Evolutionary conservation across 805 yeast species (phyloP).

Genomic region (Sugiyamaella mastotermitis): DNA sequence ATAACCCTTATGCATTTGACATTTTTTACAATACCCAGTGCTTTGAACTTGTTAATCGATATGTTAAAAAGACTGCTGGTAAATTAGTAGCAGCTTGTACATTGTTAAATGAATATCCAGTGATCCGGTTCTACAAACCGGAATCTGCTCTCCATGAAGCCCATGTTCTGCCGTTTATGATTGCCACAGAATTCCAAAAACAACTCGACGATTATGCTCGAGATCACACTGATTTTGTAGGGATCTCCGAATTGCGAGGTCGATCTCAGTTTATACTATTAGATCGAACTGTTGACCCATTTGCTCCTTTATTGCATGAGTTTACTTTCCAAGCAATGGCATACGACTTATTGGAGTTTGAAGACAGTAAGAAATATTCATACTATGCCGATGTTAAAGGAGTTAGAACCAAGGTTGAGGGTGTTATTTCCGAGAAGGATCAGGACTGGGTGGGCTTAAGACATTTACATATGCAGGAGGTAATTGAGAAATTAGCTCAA

Average conservation of each 20-base stretch:
- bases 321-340: constrained; percentile 90
- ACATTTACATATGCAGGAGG: constrained; percentile 70
- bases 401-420: constrained; percentile 39
- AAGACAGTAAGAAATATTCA: constrained; percentile 40
- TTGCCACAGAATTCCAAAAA: constrained; percentile 67
- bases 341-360: constrained; percentile 56
- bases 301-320: constrained; percentile 82
- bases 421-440: constrained; percentile 56
- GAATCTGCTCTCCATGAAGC: constrained; percentile 49
- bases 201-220: constrained; percentile 74
- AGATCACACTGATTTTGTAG: constrained; percentile 55
- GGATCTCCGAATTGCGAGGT: constrained; percentile 42
- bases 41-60: constrained; percentile 50
- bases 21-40: constrained; percentile 65
- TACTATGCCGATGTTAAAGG: constrained; percentile 46
- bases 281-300: constrained; percentile 79
- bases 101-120: constrained; percentile 81
- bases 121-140: constrained; percentile 65
- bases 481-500: constrained; percentile 53
- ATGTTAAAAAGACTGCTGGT: constrained; percentile 53
- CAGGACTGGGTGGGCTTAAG: constrained; percentile 66
- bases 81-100: constrained; percentile 68
- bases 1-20: constrained; percentile 54
- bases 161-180: constrained; percentile 53
- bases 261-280: constrained; percentile 68